Evolutionary conservation across 140 eudicot species (phyloP), one percentile per base, ranked within the genome.

Genomic region (Oenanthe javanica): DNA sequence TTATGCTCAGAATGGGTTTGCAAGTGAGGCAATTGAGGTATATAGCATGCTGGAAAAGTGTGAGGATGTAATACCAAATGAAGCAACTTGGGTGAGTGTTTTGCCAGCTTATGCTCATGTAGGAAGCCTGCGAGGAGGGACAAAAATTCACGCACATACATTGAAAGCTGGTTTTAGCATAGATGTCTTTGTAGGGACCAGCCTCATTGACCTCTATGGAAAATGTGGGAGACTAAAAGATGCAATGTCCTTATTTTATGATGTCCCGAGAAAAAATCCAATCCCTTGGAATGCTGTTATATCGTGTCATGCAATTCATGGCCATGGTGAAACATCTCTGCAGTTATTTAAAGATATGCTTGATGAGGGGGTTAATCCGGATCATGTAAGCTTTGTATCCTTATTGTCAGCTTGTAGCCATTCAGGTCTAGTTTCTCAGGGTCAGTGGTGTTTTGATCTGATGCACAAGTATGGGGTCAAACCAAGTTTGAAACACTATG

Each of bases 21-120:
- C 98, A 52, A 85, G 91, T 85, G 96, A 94, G 79, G 97, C 97
- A 40, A 87, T 90, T 79, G 93, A 92, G 72, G 85, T 88, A 27
- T 92, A 86, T 79, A 75, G 46, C 61, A 78, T 47, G 63, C 89
- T 94, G 93, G 79, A 80, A 55, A 89, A 85, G 63, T 73, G 74
- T 15, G 79, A 80, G 67, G 79, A 81, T 40, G 45, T 90, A 82
- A 78, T 40, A 49, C 96, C 96, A 9, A 89, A 90, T 40, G 91
- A 92, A 85, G 96, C 90, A 77, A 94, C 98, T 11, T 92, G 89
- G 91, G 97, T 92, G 47, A 87, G 97, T 76, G 74, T 94, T 77
- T 87, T 92, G 69, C 98, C 98, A 6, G 96, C 97, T 67, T 94
- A 94, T 83, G 92, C 98, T 83, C 96, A 92, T 83, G 80, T 92